Evolutionary conservation across 2,329 filamentous ascomycete genomes (phyloP).

Genomic region (Lachnellula hyalina): DNA sequence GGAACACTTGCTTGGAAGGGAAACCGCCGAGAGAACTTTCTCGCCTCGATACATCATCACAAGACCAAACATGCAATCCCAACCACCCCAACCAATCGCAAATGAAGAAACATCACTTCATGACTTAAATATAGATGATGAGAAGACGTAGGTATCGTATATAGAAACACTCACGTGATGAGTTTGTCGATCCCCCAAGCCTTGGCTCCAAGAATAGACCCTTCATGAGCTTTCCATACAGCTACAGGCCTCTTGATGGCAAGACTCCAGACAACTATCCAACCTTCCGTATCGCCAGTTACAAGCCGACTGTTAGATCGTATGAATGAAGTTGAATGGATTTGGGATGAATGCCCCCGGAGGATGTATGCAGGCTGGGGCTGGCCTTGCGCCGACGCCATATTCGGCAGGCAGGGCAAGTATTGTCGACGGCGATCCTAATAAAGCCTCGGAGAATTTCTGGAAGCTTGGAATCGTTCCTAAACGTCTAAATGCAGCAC

Average conservation of each 20-base stretch:
- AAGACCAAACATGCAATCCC: conserved; percentile 7
- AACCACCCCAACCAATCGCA: conserved; percentile 1
- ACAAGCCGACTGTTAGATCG: conserved; percentile 69
- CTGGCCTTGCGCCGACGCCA: conserved; percentile 27
- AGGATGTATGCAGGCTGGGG: conserved; percentile 53
- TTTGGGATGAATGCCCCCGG: conserved; percentile 75
- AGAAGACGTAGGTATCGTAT: not conserved
- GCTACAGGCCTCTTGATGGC: conserved; percentile 73
- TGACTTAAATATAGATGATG: not conserved
- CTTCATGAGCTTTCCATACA: conserved; percentile 82
- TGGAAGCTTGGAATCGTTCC: conserved; percentile 1
- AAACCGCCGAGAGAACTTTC: not conserved
- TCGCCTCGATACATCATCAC: not conserved
- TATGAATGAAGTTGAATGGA: conserved; percentile 73
- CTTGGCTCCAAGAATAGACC: conserved; percentile 67
- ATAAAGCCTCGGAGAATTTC: not conserved
- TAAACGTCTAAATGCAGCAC: conserved; percentile 1
- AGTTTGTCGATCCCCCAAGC: conserved; percentile 68
- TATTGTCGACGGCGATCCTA: not conserved
- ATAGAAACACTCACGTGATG: conserved; percentile 64
- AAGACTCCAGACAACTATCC: conserved; percentile 80
- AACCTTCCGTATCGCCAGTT: conserved; percentile 87
- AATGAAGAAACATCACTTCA: not conserved
- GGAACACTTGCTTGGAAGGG: not conserved
- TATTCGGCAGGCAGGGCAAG: conserved; percentile 5